Conservation (phyloP, 345 rosid genomes). For the Streptanthus diversifolius region DNA sequence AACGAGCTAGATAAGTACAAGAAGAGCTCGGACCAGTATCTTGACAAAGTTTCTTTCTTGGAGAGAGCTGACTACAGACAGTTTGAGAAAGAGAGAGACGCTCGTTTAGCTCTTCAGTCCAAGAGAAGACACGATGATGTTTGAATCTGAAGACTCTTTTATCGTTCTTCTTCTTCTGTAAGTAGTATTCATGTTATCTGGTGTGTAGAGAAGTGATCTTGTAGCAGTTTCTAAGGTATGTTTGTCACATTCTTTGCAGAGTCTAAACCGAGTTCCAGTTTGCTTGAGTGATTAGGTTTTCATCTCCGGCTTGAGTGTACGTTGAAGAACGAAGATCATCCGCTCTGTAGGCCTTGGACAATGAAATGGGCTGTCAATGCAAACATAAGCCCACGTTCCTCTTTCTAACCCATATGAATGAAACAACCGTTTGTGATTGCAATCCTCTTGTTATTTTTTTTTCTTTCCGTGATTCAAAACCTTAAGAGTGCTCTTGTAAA, state of each 20-base stretch:
- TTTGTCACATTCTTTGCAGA: not conserved
- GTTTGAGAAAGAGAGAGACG: slow-evolving; percentile 96
- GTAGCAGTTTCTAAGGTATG: not conserved
- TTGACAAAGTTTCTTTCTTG: slow-evolving; percentile 53
- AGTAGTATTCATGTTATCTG: not conserved
- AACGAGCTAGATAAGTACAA: slow-evolving; percentile 85
- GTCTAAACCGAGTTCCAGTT: not conserved
- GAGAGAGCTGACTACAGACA: slow-evolving; percentile 39
- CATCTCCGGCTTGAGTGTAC: not conserved
- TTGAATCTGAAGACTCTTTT: slow-evolving; percentile 1
- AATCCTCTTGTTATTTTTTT: not conserved
- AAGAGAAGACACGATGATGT: slow-evolving; percentile 29
- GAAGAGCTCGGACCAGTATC: slow-evolving; percentile 79
- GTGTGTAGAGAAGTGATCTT: not conserved
- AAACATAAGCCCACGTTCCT: too few species aligned
- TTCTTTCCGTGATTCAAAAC: too few species aligned
- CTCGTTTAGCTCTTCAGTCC: slow-evolving; percentile 67
- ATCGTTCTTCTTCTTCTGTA: not conserved
- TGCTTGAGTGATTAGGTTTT: not conserved
- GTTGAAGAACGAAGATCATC: not conserved
- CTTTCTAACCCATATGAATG: not conserved
- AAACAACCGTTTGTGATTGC: not conserved
- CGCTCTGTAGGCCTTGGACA: too few species aligned
- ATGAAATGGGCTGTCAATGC: too few species aligned
- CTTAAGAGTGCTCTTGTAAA: too few species aligned